Percentiles rank a stretch among this genome's conserved stretches.
phyloP scores from a whole-genome alignment of 1,284 basidiomycete species.

The Melanopsichium pennsylvanicum region DNA sequence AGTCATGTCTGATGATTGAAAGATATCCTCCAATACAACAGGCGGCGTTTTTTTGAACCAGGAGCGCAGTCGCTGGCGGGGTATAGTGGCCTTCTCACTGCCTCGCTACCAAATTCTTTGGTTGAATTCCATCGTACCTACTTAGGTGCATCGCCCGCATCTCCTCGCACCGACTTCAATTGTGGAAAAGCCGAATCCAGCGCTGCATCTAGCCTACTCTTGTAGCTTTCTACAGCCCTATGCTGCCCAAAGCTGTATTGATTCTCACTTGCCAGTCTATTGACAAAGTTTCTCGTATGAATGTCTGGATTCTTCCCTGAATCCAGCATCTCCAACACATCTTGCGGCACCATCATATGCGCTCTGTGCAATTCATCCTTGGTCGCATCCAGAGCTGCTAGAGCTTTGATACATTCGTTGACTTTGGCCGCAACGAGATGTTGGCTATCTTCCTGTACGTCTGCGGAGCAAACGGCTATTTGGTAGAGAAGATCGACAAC shows the following conservation, averaged over 20 bases:
- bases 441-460: slow-evolving; percentile 54
- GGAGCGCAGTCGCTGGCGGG: no score
- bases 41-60: no score
- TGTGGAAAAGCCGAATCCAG: slow-evolving; percentile 41
- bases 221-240: slow-evolving; percentile 33
- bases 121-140: no score
- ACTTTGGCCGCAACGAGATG: slow-evolving; percentile 53
- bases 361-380: slow-evolving; percentile 45
- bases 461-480: slow-evolving; percentile 57
- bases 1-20: no score
- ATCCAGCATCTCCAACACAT: slow-evolving; percentile 62
- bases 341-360: slow-evolving; percentile 50
- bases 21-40: no score
- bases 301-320: slow-evolving; percentile 62
- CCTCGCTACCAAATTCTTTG: background rate
- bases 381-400: slow-evolving; percentile 52
- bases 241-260: slow-evolving; percentile 62
- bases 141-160: no score
- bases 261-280: slow-evolving; percentile 60
- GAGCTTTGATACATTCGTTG: slow-evolving; percentile 50
- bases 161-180: slow-evolving; percentile 4
- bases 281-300: slow-evolving; percentile 59
- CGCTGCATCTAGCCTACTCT: slow-evolving; percentile 17
- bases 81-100: slow-evolving; percentile 3
- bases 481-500: slow-evolving; percentile 61